Base-by-base conservation (phyloP, 371 early-diverging fungal genomes). In the Rhizomucor pusillus region DNA sequence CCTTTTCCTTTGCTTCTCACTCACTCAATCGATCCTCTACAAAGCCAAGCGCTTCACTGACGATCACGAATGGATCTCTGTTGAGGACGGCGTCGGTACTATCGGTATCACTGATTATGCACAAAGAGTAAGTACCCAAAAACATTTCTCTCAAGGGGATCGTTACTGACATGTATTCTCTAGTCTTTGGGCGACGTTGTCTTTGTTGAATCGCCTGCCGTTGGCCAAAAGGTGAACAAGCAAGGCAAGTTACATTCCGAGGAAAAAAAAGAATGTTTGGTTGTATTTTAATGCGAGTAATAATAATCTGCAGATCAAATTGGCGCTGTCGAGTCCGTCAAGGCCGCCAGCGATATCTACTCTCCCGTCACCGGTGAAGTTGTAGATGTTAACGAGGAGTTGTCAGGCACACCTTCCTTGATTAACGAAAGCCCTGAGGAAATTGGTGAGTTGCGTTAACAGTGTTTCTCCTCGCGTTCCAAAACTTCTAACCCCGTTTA, bases 21-120 rank as follows among this genome's bases (percentile, higher is more conserved):
- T 16, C 41, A 5, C 4, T 16, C 11, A 41, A 5, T 41, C 39
- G 22, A 36, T 9, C 24, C 14, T 39, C 16, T 36, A 25, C 36
- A n/a, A 40, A 82, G 82, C 74, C 66, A 84, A 80, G 69, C 81
- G 78, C 56, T 98, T 80, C 77, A 95, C 97, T 18, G 51, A 66
- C 47, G 93, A 94, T 35, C 98, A 98, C 74, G 98, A 98, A 75
- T 98, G 97, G 97, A 77, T 96, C 59, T 60, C 73, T 48, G 71
- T 86, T 49, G 80, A 88, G 41, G 67, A 80, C 55, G 86, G 79
- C 57, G 75, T 92, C 43, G 96, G 84, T 53, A 96, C 95, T 41
- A 72, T 97, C 48, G 98, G 98, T 59, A 88, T 98, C 71, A 91
- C 95, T 49, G 84, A 95, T 51, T 90, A 90, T 62, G 98, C 98